Evolutionary conservation across 129 eudicot genomes (phyloP), one percentile per base, ranked within the genome.

Genomic region (Centrapalus pauciflorus): DNA sequence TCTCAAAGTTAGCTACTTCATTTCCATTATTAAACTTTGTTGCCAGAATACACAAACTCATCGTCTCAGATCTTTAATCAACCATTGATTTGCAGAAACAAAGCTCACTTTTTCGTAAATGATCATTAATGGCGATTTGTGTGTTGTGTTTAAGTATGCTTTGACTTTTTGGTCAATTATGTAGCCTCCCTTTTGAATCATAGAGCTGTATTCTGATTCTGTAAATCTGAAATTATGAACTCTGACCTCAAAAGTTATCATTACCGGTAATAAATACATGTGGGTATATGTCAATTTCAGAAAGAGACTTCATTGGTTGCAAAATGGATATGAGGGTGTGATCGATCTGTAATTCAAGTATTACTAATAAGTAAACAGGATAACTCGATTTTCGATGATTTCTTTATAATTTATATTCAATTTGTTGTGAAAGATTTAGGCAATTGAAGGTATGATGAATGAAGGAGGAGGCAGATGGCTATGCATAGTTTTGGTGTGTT

Each of bases 361-460:
- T 1, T 24, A 40, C 25, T 7, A 8, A 25, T 26, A 19, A 2
- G 2, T 0, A 12, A 13, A 4, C 13, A 27, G 4, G 4, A 16
- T 37, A 4, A 12, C 41, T n/a, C 23, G 14, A 24, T 43, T 64
- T 48, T 19, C 0, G 54, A 48, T 17, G n/a, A n/a, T n/a, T n/a
- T n/a, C n/a, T n/a, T n/a, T 6, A 19, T n/a, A n/a, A n/a, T 1
- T 23, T 17, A 56, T 11, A 7, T 8, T 21, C n/a, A n/a, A n/a
- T n/a, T 43, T 21, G 60, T 43, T 56, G 0, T 27, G 55, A 48
- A 58, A 58, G 16, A 0, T 23, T 13, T 63, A 64, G 71, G 65
- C 6, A 38, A 20, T 60, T 69, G 70, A 70, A 81, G 84, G 73
- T 30, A 87, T 68, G 87, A 81, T 67, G 72, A 76, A 54, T 26